Evolutionary conservation across 2,329 filamentous ascomycete species (phyloP), one percentile per base, ranked within the genome.

Genomic region (Ophiocordyceps australis): DNA sequence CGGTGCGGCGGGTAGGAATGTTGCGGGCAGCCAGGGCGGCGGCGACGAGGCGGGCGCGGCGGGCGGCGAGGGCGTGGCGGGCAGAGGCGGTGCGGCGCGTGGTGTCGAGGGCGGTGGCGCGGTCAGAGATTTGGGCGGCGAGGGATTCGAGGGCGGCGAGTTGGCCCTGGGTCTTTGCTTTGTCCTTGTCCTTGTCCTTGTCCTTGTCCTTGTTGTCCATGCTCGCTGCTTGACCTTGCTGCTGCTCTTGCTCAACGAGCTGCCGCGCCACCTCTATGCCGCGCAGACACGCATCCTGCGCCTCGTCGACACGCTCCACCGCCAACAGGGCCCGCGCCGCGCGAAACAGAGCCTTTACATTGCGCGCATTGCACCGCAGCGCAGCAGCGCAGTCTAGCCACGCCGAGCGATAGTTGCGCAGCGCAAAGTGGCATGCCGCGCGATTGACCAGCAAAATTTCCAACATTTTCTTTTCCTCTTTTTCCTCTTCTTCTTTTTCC

Each of bases 321-420:
- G 74, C 70, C 15, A 92, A 57, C 29, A 92, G 65, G 4, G 89
- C 86, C 31, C 64, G 62, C 3, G 78, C 69, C 28, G 78, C 83
- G 34, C 89, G 77, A 52, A 91, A 98, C 54, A 74, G 82, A 2
- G 89, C 86, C 55, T 98, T 98, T 41, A 91, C 49, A 47, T 93
- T 94, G 26, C 47, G 49, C 4, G 74, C 65, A 50, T 94, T 91
- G 30, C 94, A 58, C 20, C 72, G 68, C 32, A 98, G 62, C 2
- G 80, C 76, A 7, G 70, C 62, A 3, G 75, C 78, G 49, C 85
- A 89, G 58, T 95, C 89, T 24, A 76, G 63, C 41, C 76, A 91
- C 52, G 78, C 83, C 34, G 72, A 75, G 35, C 86, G 74, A 54
- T 85, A 89, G 56, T 98, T 98, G 46, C 71, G 68, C 36, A 94